These are phyloP conservation scores for Barnettozyma californica DNA, from an alignment of 805 yeast genomes.

Conservation along the genomic window DNA sequence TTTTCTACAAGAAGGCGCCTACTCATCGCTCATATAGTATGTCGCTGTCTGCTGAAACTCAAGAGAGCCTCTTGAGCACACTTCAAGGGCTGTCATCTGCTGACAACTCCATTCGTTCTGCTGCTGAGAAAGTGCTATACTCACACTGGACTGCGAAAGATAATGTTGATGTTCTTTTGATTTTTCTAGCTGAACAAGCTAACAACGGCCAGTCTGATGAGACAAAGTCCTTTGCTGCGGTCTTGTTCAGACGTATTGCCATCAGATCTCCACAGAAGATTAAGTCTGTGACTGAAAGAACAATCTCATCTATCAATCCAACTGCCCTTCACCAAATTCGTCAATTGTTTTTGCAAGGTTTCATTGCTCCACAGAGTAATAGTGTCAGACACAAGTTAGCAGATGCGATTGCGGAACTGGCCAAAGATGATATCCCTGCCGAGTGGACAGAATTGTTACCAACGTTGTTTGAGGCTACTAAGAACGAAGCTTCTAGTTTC, in stretches of 20 bases:
- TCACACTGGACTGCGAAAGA: slow-evolving; percentile 68
- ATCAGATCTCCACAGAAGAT: slow-evolving; percentile 68
- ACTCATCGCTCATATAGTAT: slow-evolving; percentile 13
- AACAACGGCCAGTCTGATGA: slow-evolving; percentile 54
- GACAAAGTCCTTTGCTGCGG: slow-evolving; percentile 74
- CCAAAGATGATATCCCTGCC: slow-evolving; percentile 55
- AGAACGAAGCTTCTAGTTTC: slow-evolving; percentile 51
- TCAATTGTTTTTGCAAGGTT: slow-evolving; percentile 63
- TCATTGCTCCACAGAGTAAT: slow-evolving; percentile 59
- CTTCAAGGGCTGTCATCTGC: slow-evolving; percentile 70
- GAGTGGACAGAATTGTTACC: slow-evolving; percentile 79
- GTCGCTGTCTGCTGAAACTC: slow-evolving; percentile 60
- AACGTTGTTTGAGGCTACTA: slow-evolving; percentile 63
- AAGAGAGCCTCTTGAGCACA: slow-evolving; percentile 47
- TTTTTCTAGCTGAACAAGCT: slow-evolving; percentile 80
- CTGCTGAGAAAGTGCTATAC: slow-evolving; percentile 71
- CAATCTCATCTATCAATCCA: slow-evolving; percentile 63
- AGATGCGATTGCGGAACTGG: slow-evolving; percentile 91
- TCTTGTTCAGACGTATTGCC: slow-evolving; percentile 82
- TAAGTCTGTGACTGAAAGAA: slow-evolving; percentile 65
- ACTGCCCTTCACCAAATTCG: slow-evolving; percentile 61
- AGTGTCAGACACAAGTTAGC: slow-evolving; percentile 86
- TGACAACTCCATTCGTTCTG: slow-evolving; percentile 67
- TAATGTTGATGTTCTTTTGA: slow-evolving; percentile 63
- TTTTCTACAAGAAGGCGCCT: neutral